A percentile compares a stretch with the other conserved stretches of the same genome.
phyloP scores from a whole-genome alignment of 225 moss, liverwort and hornwort genomes.

The Thuidium tamariscinum region DNA sequence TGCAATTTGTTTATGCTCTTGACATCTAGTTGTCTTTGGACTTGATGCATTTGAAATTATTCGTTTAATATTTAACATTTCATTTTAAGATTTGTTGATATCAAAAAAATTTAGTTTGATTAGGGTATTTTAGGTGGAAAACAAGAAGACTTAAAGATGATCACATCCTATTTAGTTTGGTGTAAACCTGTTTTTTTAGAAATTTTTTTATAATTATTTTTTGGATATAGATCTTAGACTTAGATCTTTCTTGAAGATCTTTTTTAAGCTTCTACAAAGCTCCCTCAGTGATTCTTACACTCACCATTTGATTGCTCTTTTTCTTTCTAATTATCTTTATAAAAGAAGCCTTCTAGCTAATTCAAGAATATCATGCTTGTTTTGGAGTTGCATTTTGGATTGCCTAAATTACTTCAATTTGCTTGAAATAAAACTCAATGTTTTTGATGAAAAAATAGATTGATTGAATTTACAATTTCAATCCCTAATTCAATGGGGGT shows the following conservation, averaged over 20 bases:
- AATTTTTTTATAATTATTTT: fast-evolving
- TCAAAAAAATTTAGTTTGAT: neutral
- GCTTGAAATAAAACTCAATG: neutral
- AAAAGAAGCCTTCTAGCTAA: fast-evolving
- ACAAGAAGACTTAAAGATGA: neutral
- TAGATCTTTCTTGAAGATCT: neutral
- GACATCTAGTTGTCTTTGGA: too few relatives aligned
- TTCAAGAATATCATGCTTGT: neutral
- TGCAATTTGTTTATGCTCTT: too few relatives aligned
- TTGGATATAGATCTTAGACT: fast-evolving
- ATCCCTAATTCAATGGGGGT: too few relatives aligned
- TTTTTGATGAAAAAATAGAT: neutral
- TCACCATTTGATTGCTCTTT: neutral
- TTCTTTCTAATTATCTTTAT: neutral
- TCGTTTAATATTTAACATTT: too few relatives aligned
- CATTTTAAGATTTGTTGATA: neutral
- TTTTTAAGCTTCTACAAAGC: neutral
- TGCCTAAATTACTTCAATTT: neutral
- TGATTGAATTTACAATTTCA: neutral
- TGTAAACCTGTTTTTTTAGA: neutral
- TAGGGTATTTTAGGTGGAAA: neutral
- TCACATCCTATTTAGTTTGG: fast-evolving
- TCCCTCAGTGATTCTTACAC: too few relatives aligned
- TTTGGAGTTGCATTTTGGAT: neutral
- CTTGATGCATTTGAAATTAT: too few relatives aligned